Evolutionary conservation across 257 asterid genomes (phyloP), one percentile per base, ranked within the genome.

Genomic region (Schizonepeta tenuifolia): DNA sequence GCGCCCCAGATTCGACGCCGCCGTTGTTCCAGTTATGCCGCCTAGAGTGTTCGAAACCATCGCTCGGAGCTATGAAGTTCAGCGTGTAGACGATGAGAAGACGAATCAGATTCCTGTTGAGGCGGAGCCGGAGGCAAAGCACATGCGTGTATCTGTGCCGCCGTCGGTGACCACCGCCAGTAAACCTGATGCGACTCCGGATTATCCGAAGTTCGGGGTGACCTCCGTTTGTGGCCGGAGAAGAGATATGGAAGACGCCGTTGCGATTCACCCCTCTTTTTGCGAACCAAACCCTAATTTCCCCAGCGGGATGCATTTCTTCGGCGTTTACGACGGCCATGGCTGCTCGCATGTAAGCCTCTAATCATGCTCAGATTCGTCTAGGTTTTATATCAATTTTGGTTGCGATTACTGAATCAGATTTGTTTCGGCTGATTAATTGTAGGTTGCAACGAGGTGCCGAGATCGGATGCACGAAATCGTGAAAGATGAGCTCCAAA

Each of bases 311-410:
- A 67, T 84, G 51, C 93, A 95, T 73, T 92, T 87, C 75, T 92
- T 65, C 58, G 99, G 97, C 4, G 97, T 95, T 2, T 95, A 92
- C 59, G 99, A 95, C 43, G 99, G 99, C 40, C 99, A 95, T 63
- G 99, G 99, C 58, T 95, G 99, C 91, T 95, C 99, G 6, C 99
- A 95, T 81, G 99, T 92, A 75, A 70, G 84, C 57, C 12, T 9
- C 22, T 1, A 8, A 7, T 51, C 61, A 38, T 18, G 9, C 9
- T 13, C n/a, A 13, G 13, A 64, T 53, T 12, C 24, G 0, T 15
- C 21, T 3, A 0, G 3, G 2, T 8, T 64, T 36, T 7, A 7
- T 4, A 18, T 36, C 3, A 47, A 28, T 44, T 54, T 21, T 33
- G 26, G 58, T 31, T n/a, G 13, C 3, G 35, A 11, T 9, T 3